Conservation (phyloP, 2,329 filamentous ascomycete genomes). For the Colletotrichum sp. region DNA sequence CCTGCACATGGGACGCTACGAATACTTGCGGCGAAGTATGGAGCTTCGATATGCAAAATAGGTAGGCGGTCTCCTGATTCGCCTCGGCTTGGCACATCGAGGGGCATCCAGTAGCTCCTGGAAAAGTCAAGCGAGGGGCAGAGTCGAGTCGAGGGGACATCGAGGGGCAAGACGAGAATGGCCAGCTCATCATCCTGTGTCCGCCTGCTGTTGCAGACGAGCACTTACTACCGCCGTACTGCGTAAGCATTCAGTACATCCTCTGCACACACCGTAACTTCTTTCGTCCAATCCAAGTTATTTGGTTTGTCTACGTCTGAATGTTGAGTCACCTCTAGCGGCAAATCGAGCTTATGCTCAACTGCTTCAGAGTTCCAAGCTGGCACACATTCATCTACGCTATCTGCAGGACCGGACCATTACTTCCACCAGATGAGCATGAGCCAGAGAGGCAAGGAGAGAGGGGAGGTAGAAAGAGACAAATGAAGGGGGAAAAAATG, state of each 20-base stretch:
- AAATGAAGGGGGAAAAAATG: background rate
- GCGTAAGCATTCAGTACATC: background rate
- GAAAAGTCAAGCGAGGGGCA: background rate
- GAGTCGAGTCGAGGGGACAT: background rate
- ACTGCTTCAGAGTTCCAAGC: background rate
- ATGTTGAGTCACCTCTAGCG: background rate
- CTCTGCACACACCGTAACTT: background rate
- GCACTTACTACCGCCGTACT: background rate
- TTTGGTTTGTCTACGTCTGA: background rate
- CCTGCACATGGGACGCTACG: background rate
- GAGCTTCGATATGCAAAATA: background rate
- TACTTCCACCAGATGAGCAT: background rate
- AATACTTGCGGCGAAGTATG: background rate
- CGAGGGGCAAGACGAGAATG: background rate
- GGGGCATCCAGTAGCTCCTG: background rate
- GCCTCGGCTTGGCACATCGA: background rate
- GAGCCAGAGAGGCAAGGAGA: background rate
- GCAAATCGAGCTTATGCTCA: background rate
- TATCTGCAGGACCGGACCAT: background rate
- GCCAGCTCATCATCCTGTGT: background rate
- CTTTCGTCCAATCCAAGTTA: background rate
- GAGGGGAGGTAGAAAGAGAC: background rate
- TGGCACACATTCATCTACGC: background rate
- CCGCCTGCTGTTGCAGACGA: background rate
- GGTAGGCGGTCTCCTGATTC: slow-evolving; percentile 10